Percentiles rank a stretch among this genome's conserved stretches.
Evolutionary conservation across 371 early-diverging fungal genomes (phyloP).

Genomic region (Circinella minor): DNA sequence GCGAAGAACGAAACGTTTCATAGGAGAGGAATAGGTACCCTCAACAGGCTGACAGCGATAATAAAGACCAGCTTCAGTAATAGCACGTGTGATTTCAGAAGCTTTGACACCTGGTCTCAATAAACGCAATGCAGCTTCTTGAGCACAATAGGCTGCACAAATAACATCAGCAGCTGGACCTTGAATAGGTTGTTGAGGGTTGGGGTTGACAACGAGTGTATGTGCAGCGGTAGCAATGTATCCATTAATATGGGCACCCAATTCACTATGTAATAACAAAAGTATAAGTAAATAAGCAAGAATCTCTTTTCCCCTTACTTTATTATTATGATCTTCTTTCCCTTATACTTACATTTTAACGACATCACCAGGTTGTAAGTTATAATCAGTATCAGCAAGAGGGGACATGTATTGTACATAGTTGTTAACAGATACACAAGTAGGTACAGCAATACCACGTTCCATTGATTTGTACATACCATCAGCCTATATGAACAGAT

Average conservation of each 20-base stretch:
- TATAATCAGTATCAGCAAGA: conserved; percentile 56
- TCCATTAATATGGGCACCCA: conserved; percentile 94
- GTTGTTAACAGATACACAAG: conserved; percentile 84
- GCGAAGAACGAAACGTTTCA: conserved; percentile 83
- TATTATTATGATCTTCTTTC: neutral
- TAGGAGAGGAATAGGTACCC: conserved; percentile 84
- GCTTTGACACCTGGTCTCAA: conserved; percentile 79
- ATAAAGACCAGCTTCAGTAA: conserved; percentile 77
- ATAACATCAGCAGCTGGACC: conserved; percentile 81
- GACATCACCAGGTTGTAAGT: conserved; percentile 78
- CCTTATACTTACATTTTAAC: conserved; percentile 76
- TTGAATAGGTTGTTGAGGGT: conserved; percentile 64
- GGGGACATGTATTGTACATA: conserved; percentile 81
- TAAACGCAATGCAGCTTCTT: conserved; percentile 80
- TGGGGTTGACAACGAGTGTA: conserved; percentile 78
- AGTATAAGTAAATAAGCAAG: no score
- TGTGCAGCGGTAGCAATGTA: conserved; percentile 87
- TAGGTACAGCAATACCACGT: conserved; percentile 88
- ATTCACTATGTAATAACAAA: conserved; percentile 56
- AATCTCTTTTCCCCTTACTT: no score
- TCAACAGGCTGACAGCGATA: conserved; percentile 88
- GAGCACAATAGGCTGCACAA: conserved; percentile 82
- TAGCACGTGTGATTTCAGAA: conserved; percentile 73
- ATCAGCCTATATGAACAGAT: conserved; percentile 51
- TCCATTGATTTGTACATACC: conserved; percentile 73